Conservation (phyloP, 306 rosid genomes). For the Malus fusca region DNA sequence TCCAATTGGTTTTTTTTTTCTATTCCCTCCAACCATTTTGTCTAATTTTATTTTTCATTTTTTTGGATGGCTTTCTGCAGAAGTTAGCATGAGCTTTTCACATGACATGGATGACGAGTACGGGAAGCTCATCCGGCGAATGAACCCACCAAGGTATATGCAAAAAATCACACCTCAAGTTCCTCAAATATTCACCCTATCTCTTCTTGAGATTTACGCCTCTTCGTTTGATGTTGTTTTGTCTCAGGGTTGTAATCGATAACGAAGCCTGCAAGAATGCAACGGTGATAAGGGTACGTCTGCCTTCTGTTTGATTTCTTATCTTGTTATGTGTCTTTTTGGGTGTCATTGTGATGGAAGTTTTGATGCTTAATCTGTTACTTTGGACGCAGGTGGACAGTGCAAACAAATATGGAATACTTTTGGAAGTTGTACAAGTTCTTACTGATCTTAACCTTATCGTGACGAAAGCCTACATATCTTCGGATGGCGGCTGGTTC, state of each 20-base stretch:
- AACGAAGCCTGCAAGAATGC: conserved; percentile 77
- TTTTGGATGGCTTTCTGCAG: conserved; percentile 19
- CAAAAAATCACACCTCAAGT: neutral
- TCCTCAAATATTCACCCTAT: neutral
- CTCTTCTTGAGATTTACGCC: conserved; percentile 16
- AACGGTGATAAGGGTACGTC: conserved; percentile 71
- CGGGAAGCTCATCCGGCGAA: conserved; percentile 75
- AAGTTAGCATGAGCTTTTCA: conserved; percentile 70
- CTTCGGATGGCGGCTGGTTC: conserved; percentile 98
- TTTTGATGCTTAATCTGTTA: neutral
- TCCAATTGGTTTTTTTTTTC: conserved; percentile 37
- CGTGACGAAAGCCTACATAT: conserved; percentile 79
- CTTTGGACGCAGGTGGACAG: conserved; percentile 59
- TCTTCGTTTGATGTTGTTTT: conserved; percentile 16
- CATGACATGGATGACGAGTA: conserved; percentile 81
- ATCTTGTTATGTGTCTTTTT: neutral
- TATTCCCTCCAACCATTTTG: conserved; percentile 43
- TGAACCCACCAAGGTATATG: conserved; percentile 79
- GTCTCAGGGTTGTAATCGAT: conserved; percentile 86
- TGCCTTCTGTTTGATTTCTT: neutral
- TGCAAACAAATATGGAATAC: conserved; percentile 81
- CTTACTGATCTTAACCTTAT: conserved; percentile 84
- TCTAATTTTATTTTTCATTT: neutral
- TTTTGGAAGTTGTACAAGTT: conserved; percentile 84
- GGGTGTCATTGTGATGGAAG: neutral